Conservation (phyloP, 441 rosid species). For the Populus trichocarpa region DNA sequence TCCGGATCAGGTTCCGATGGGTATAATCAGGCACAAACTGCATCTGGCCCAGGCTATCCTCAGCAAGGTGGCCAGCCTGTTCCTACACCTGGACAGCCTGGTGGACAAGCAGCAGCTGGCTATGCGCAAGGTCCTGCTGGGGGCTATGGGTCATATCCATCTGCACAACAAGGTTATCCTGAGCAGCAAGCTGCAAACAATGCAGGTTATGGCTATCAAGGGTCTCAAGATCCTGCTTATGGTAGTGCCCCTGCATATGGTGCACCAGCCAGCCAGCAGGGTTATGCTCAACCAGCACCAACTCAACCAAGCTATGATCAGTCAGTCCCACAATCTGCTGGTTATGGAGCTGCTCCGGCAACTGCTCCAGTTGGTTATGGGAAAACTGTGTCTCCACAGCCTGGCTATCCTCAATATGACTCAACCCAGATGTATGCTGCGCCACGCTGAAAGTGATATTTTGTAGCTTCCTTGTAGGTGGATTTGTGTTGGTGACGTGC, state of each 20-base stretch:
- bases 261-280: conserved; percentile 46
- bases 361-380: conserved; percentile 50
- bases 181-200: conserved; percentile 44
- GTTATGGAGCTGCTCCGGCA: conserved; percentile 55
- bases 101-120: conserved; percentile 47
- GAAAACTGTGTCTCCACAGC: conserved; percentile 43
- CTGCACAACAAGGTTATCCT: conserved; percentile 46
- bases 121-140: conserved; percentile 51
- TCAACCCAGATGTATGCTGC: conserved; percentile 52
- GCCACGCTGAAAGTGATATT: conserved; percentile 25
- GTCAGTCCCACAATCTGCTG: conserved; percentile 52
- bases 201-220: conserved; percentile 61
- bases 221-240: conserved; percentile 60
- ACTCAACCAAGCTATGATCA: conserved; percentile 76
- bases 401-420: conserved; percentile 55
- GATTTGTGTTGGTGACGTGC: not conserved
- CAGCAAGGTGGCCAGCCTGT: conserved; percentile 56
- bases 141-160: conserved; percentile 55
- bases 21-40: conserved; percentile 48
- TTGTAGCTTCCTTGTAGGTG: conserved; percentile 3
- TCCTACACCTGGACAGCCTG: conserved; percentile 46
- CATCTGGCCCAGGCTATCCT: conserved; percentile 42
- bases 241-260: conserved; percentile 41
- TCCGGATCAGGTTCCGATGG: conserved; percentile 59
- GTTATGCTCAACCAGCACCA: conserved; percentile 56